Percentiles rank a stretch among this genome's conserved stretches.
These are phyloP conservation scores for Ricinus communis DNA, from an alignment of 345 rosid genomes.

Conservation along the genomic window DNA sequence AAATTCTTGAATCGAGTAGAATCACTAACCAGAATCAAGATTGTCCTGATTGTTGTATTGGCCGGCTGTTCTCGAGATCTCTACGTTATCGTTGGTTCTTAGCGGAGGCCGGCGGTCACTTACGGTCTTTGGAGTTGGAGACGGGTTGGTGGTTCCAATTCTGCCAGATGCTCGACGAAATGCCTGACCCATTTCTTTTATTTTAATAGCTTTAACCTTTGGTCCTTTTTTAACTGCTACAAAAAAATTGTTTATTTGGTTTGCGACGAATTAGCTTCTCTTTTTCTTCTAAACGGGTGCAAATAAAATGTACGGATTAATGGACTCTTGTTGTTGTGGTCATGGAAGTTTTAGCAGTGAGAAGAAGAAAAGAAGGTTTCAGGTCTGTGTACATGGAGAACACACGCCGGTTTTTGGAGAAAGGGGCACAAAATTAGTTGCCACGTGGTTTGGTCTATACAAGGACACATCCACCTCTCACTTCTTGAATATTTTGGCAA, in stretches of 20 bases:
- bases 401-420: background rate
- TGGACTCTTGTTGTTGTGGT: background rate
- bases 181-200: conserved; percentile 80
- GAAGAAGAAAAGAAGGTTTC: background rate
- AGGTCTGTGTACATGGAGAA: background rate
- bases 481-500: no score
- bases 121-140: conserved; percentile 42
- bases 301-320: background rate
- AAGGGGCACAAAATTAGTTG: background rate
- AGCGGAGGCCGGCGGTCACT: conserved; percentile 39
- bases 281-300: no score
- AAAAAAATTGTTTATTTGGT: no score
- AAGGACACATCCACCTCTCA: background rate
- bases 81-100: conserved; percentile 29
- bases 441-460: background rate
- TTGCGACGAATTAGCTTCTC: background rate
- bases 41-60: conserved; percentile 10
- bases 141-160: conserved; percentile 43
- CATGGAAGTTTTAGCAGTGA: no score
- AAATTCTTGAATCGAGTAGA: no score
- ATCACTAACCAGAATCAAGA: conserved; percentile 27
- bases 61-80: conserved; percentile 24
- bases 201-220: background rate
- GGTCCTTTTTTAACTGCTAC: background rate
- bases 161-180: conserved; percentile 96